Percentiles rank a stretch among this genome's conserved stretches.
Evolutionary conservation across 768 basidiomycete genomes (phyloP).

Genomic region (Panellus pusillus): DNA sequence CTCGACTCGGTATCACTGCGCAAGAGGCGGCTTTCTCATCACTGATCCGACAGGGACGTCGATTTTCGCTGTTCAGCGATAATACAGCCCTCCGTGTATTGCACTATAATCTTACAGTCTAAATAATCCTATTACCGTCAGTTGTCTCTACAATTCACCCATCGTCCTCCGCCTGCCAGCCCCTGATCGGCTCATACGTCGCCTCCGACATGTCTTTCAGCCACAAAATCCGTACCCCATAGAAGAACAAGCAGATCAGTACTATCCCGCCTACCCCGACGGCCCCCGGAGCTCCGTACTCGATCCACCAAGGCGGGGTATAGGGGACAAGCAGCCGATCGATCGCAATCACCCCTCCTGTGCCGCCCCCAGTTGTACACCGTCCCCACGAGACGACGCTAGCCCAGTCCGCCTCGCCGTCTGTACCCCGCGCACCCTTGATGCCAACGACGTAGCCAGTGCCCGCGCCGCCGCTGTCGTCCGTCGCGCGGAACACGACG

Average conservation of each 20-base stretch:
- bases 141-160: conserved; percentile 19
- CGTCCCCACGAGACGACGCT: conserved; percentile 74
- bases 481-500: conserved; percentile 66
- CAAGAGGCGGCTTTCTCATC: too few species aligned
- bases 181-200: conserved; percentile 88
- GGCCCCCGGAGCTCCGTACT: conserved; percentile 69
- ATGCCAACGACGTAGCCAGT: conserved; percentile 68
- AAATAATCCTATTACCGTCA: conserved; percentile 9
- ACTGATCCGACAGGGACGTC: too few species aligned
- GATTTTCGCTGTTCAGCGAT: too few species aligned
- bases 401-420: conserved; percentile 63
- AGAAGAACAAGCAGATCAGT: conserved; percentile 69
- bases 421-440: conserved; percentile 69
- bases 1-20: too few species aligned
- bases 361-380: conserved; percentile 67
- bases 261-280: conserved; percentile 60
- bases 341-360: conserved; percentile 88
- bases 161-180: conserved; percentile 57
- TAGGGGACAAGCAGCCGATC: conserved; percentile 85
- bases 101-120: conserved; percentile 14
- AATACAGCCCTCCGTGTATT: not conserved
- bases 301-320: conserved; percentile 80
- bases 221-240: conserved; percentile 72
- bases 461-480: conserved; percentile 34
- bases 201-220: conserved; percentile 74